A percentile compares a stretch with the other conserved stretches of the same genome.
These are phyloP conservation scores for Scortechinia acanthostroma DNA, from an alignment of 2,329 filamentous ascomycete species.

Conservation along the genomic window DNA sequence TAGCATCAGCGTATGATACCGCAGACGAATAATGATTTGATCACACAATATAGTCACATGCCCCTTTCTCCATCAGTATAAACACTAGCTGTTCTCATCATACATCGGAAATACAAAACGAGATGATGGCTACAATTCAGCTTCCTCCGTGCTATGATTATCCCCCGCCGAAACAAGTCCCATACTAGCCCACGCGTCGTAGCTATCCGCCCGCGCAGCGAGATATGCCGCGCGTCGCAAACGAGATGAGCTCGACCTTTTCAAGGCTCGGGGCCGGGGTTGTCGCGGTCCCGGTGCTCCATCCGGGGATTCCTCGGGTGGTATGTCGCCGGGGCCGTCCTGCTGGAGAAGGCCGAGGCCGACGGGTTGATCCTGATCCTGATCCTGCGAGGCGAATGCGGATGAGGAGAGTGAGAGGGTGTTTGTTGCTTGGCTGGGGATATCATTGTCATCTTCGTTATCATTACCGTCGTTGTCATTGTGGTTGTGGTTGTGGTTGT, in stretches of 20 bases:
- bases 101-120: not conserved
- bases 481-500: not conserved
- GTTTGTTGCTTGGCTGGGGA: not conserved
- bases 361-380: not conserved
- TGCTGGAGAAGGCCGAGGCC: no score
- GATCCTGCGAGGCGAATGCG: not conserved
- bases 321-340: no score
- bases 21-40: no score
- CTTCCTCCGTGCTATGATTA: conserved; percentile 5
- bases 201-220: not conserved
- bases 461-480: not conserved
- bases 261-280: no score
- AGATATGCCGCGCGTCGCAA: not conserved
- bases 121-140: conserved; percentile 3
- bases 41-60: no score
- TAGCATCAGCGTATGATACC: no score
- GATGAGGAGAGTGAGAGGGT: not conserved
- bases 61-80: no score
- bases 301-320: no score
- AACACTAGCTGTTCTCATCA: not conserved
- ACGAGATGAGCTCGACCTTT: no score
- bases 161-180: conserved; percentile 3
- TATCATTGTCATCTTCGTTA: not conserved
- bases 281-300: no score
- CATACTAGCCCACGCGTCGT: not conserved